Base-by-base conservation (phyloP, 768 basidiomycete species). In the Termitomyces sp. region DNA sequence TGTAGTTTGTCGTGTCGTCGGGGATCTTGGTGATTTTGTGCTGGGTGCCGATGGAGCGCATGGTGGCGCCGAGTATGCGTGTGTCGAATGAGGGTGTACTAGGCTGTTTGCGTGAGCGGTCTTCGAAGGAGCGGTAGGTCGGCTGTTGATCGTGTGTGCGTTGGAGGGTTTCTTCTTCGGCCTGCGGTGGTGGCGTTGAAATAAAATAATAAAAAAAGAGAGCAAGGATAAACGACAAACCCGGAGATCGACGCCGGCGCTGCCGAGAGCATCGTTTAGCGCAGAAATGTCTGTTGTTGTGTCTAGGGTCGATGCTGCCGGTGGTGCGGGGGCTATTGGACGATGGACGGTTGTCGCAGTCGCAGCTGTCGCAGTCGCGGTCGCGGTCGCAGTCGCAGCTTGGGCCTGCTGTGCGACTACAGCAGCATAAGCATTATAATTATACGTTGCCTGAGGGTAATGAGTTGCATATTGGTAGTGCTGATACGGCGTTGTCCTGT, bases 171-270 rank as follows among this genome's bases (percentile, higher is more conserved):
- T 93, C 92, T 73, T 94, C 92, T 69, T 94, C 92, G 0, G 92
- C 92, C 90, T 94, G 64, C 2, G 38, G 35, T 42, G 31, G 38
- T 48, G 38, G 62, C 6, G 14, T 34, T 23, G 7, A 12, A 51
- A 17, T 19, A 53, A 16, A n/a, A n/a, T n/a, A n/a, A n/a, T n/a
- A n/a, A n/a, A n/a, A 12, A 7, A 46, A 45, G 29, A 25, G 14
- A 35, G 7, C 19, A 37, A 23, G 29, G 14, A 32, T n/a, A 37
- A 41, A 12, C 40, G 44, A 38, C 79, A 59, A 61, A 89, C 90
- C 67, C 88, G 73, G n/a, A 94, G 73, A 72, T 94, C 92, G 7
- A 94, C 90, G 11, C 92, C 91, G 7, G 90, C 91, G 65, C 90
- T 91, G 5, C 90, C 92, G 1, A 94, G 73, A 4, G 90, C 92